Conservation (phyloP, 192 early-diverging fungal genomes). For the Rhizoclosmatium sp. region DNA sequence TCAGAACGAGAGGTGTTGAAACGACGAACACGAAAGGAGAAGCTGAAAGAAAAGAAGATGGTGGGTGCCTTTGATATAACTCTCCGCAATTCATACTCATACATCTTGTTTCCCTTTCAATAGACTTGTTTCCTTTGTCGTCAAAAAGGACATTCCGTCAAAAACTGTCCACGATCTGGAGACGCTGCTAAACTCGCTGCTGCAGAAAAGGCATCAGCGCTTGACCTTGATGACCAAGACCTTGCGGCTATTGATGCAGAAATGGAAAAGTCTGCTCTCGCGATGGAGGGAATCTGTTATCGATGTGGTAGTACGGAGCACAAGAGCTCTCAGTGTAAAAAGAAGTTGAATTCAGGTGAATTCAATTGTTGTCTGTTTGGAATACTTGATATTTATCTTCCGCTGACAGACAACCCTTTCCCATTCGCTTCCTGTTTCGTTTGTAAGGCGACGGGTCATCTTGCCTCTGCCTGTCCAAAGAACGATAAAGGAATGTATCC, state of each 20-base stretch:
- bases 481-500: conserved; percentile 91
- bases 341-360: conserved; percentile 51
- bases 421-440: conserved; percentile 89
- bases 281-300: conserved; percentile 77
- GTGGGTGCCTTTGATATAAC: not conserved
- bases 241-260: conserved; percentile 24
- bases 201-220: not conserved
- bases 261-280: conserved; percentile 42
- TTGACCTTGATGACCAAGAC: conserved; percentile 5
- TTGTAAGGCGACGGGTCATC: conserved; percentile 84
- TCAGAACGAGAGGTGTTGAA: conserved; percentile 50
- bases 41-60: conserved; percentile 52
- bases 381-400: not conserved
- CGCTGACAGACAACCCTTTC: conserved; percentile 49
- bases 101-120: not conserved
- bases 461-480: conserved; percentile 82
- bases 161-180: conserved; percentile 72
- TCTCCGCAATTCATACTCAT: not conserved
- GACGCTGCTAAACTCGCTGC: conserved; percentile 20
- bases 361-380: not conserved
- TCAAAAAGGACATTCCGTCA: conserved; percentile 81
- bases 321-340: conserved; percentile 78
- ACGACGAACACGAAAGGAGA: conserved; percentile 45
- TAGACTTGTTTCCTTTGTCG: conserved; percentile 89
- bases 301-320: conserved; percentile 89